Conservation (phyloP, 257 asterid genomes). For the Solanum pennellii region DNA sequence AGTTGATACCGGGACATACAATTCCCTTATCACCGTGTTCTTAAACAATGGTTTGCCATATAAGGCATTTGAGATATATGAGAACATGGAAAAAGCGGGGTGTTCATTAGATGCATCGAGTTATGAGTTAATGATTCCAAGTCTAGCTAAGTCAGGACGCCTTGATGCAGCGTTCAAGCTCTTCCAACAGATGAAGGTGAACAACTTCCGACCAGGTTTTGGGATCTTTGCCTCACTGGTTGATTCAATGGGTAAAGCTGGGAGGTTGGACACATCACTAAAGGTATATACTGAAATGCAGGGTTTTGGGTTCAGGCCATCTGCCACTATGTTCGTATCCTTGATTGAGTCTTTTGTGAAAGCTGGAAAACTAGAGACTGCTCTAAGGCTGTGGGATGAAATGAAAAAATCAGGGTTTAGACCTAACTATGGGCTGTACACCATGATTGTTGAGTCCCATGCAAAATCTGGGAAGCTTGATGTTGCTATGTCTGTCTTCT, state of each 20-base stretch:
- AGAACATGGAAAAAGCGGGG: slow-evolving; percentile 79
- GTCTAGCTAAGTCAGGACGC: slow-evolving; percentile 85
- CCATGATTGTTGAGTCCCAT: slow-evolving; percentile 85
- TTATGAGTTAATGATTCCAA: slow-evolving; percentile 85
- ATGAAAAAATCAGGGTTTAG: slow-evolving; percentile 85
- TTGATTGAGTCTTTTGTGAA: slow-evolving; percentile 78
- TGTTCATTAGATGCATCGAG: slow-evolving; percentile 73
- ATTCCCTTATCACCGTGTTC: slow-evolving; percentile 73
- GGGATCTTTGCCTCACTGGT: slow-evolving; percentile 29
- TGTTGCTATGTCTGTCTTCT: slow-evolving; percentile 74
- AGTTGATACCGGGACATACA: slow-evolving; percentile 66
- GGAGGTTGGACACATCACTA: slow-evolving; percentile 77
- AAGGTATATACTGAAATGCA: slow-evolving; percentile 85
- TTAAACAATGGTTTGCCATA: slow-evolving; percentile 71
- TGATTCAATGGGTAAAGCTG: slow-evolving; percentile 51
- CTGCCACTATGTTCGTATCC: slow-evolving; percentile 79
- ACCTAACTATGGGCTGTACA: slow-evolving; percentile 87
- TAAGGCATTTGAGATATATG: slow-evolving; percentile 90
- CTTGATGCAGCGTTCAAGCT: slow-evolving; percentile 59
- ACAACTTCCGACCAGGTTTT: slow-evolving; percentile 22
- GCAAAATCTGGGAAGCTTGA: slow-evolving; percentile 97
- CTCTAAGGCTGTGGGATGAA: slow-evolving; percentile 83
- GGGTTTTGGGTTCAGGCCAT: slow-evolving; percentile 74
- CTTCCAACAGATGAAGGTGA: slow-evolving; percentile 39
- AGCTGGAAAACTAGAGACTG: slow-evolving; percentile 82